These are phyloP conservation scores for Leccinum pellstonianum DNA, from an alignment of 768 basidiomycete genomes.

Conservation along the genomic window DNA sequence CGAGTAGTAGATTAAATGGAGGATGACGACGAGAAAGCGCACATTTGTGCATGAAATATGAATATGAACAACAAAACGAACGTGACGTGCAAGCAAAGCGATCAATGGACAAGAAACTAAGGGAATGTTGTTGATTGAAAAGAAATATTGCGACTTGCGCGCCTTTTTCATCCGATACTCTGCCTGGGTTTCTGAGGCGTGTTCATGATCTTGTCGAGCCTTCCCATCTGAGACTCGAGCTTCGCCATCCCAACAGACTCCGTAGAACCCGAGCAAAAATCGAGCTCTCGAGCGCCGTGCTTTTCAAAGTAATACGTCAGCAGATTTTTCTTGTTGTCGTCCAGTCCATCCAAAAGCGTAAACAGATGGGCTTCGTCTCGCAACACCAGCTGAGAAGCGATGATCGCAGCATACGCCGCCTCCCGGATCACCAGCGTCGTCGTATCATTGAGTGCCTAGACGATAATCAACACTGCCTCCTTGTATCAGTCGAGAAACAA, in stretches of 20 bases:
- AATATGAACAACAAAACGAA: conserved; percentile 17
- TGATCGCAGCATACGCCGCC: conserved; percentile 78
- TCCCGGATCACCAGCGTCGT: conserved; percentile 78
- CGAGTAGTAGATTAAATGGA: conserved; percentile 4
- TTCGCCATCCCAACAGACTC: conserved; percentile 54
- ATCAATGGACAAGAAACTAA: not conserved
- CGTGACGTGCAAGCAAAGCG: conserved; percentile 6
- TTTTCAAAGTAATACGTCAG: conserved; percentile 89
- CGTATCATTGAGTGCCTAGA: conserved; percentile 67
- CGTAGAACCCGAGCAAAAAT: conserved; percentile 34
- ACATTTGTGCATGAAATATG: conserved; percentile 12
- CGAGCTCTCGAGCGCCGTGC: conserved; percentile 64
- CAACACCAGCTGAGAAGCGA: conserved; percentile 79
- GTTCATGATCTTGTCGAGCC: conserved; percentile 76
- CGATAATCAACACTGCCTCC: not conserved
- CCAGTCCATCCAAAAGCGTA: conserved; percentile 72
- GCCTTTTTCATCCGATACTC: conserved; percentile 9
- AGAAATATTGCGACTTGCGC: not conserved
- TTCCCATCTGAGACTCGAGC: conserved; percentile 76
- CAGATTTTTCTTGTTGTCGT: conserved; percentile 90
- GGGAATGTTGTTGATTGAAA: not conserved
- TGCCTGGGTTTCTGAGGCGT: conserved; percentile 52
- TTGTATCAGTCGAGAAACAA: not conserved
- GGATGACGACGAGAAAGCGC: not conserved
- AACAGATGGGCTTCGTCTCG: conserved; percentile 84